Base-by-base conservation (phyloP, 129 eudicot genomes). In the Helianthus tuberosus region DNA sequence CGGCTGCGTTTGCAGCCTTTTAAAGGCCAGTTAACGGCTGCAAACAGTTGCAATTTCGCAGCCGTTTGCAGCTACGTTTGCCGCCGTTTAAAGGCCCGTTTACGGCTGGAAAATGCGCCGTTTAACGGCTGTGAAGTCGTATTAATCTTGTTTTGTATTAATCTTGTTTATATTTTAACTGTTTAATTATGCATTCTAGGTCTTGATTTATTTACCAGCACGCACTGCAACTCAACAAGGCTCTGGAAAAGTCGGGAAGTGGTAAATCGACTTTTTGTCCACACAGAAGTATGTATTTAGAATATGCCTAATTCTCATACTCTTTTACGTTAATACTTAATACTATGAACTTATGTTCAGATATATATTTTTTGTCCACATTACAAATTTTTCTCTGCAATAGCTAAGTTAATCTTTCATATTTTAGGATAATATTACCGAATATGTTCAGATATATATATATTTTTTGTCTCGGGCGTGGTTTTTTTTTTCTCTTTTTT, bases 211-310 rank as follows among this genome's bases (percentile, higher is more conserved):
- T 71, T 89, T 96, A 15, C 98, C 98, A 64, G 96, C 98, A 55
- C 86, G 96, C 53, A 87, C 95, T 69, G 96, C 96, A 72, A 16
- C 92, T 15, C 98, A 93, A 66, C 98, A 93, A 89, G 98, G 98
- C 63, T 77, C 96, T 5, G 92, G 98, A 61, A 92, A 93, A 85
- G 92, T 93, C 15, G 96, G 95, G 52, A 85, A 55, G 77, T 93
- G 98, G 95, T 87, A 87, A 69, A 89, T 89, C 66, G 84, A 93
- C 61, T 93, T 93, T 77, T 1, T 93, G 72, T 93, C 98, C 14
- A 89, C 95, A 3, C 98, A 93, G 36, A 93, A 89, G 96, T 93
- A 89, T 27, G 94, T 72, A 43, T 58, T 64, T 58, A 63, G 4
- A 32, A 43, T 55, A 64, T 32, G n/a, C 71, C 9, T 51, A 41